Evolutionary conservation across 1,284 basidiomycete genomes (phyloP).

Genomic region (Ustilago hordei): DNA sequence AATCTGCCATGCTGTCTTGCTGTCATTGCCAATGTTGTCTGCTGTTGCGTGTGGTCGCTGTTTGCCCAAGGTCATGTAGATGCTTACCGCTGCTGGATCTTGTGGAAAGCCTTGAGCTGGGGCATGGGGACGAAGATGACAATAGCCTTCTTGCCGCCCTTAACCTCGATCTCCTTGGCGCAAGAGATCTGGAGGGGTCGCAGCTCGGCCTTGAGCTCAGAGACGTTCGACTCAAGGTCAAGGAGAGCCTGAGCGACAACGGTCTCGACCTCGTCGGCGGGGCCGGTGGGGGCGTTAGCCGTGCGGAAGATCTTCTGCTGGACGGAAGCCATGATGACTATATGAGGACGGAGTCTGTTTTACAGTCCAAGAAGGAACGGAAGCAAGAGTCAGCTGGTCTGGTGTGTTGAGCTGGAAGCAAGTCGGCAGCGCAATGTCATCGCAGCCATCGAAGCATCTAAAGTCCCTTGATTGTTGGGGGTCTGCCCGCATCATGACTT

Average conservation of each 20-base stretch:
- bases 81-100: conserved; percentile 93
- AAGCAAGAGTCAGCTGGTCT: conserved; percentile 26
- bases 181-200: conserved; percentile 96
- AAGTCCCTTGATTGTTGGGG: background rate
- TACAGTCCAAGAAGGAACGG: background rate
- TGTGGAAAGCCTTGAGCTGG: conserved; percentile 98
- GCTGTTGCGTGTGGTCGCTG: conserved; percentile 18
- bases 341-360: conserved; percentile 40
- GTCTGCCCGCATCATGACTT: background rate
- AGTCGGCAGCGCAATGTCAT: conserved; percentile 16
- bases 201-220: conserved; percentile 95
- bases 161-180: conserved; percentile 98
- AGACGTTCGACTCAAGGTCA: conserved; percentile 97
- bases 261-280: conserved; percentile 92
- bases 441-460: background rate
- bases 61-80: background rate
- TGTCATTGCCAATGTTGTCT: background rate
- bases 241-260: conserved; percentile 94
- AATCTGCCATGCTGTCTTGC: background rate
- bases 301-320: conserved; percentile 88
- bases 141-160: conserved; percentile 96
- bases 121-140: conserved; percentile 98
- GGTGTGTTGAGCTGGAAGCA: no score
- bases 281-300: conserved; percentile 87
- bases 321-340: conserved; percentile 66